Percentiles rank a stretch among this genome's conserved stretches.
Conservation (phyloP, 371 early-diverging fungal genomes). For the Sporodiniella umbellata region DNA sequence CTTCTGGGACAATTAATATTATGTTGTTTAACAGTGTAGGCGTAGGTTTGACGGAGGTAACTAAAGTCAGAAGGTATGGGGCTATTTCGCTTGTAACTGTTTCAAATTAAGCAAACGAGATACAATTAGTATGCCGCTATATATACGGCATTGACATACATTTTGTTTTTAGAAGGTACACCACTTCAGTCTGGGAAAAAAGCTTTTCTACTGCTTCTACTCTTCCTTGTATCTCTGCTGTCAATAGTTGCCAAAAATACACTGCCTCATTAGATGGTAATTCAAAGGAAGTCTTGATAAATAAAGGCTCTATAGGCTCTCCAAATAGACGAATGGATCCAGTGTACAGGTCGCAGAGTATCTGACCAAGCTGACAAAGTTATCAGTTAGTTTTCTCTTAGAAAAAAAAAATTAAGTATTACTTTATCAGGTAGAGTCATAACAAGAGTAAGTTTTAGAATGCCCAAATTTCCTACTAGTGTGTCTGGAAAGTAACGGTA, state of each 20-base stretch:
- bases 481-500: slow-evolving; percentile 21
- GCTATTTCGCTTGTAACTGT: slow-evolving; percentile 17
- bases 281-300: slow-evolving; percentile 11
- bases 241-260: slow-evolving; percentile 28
- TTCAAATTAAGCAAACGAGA: not conserved
- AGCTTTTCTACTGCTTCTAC: slow-evolving; percentile 11
- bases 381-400: not conserved
- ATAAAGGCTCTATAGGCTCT: slow-evolving; percentile 5
- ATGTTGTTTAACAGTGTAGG: slow-evolving; percentile 13
- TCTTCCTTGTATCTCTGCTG: slow-evolving; percentile 29
- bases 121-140: not conserved
- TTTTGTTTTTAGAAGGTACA: slow-evolving; percentile 13
- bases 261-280: slow-evolving; percentile 21
- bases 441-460: slow-evolving; percentile 18
- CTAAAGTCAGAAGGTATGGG: slow-evolving; percentile 19
- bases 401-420: not conserved
- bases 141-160: slow-evolving; percentile 12
- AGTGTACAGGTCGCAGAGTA: slow-evolving; percentile 15
- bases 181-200: slow-evolving; percentile 10
- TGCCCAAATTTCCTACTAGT: slow-evolving; percentile 18
- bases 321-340: slow-evolving; percentile 26
- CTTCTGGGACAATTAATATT: slow-evolving; percentile 8
- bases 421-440: slow-evolving; percentile 35
- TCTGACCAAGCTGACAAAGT: slow-evolving; percentile 16
- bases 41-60: slow-evolving; percentile 20